Conservation (phyloP, 2,329 filamentous ascomycete genomes). For the Nemania bipapillata region DNA sequence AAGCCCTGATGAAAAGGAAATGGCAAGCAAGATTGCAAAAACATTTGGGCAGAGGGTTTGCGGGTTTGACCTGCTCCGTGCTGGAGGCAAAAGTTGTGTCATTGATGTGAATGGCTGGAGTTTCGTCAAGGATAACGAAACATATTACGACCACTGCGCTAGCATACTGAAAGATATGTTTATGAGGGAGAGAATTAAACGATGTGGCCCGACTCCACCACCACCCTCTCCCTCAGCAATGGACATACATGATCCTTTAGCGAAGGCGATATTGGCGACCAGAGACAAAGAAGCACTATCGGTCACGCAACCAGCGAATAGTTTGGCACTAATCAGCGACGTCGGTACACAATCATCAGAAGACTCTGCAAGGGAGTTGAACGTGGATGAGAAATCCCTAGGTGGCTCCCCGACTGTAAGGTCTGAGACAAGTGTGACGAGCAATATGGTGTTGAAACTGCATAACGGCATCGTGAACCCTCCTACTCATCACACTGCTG, state of each 20-base stretch:
- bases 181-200: conserved; percentile 77
- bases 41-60: conserved; percentile 96
- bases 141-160: conserved; percentile 94
- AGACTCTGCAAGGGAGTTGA: conserved; percentile 37
- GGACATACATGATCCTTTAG: conserved; percentile 54
- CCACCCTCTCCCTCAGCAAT: conserved; percentile 61
- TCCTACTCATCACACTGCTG: conserved; percentile 44
- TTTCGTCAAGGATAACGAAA: conserved; percentile 99
- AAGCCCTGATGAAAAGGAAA: conserved; percentile 80
- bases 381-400: conserved; percentile 41
- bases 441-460: conserved; percentile 48
- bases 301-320: conserved; percentile 35
- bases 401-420: conserved; percentile 39
- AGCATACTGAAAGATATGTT: conserved; percentile 90
- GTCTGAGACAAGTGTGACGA: conserved; percentile 43
- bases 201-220: conserved; percentile 68
- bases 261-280: conserved; percentile 45
- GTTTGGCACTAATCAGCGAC: conserved; percentile 38
- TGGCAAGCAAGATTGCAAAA: conserved; percentile 88
- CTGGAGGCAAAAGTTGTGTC: conserved; percentile 90
- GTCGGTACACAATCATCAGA: conserved; percentile 35
- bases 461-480: conserved; percentile 55
- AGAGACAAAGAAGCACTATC: conserved; percentile 56
- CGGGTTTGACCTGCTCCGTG: conserved; percentile 91
- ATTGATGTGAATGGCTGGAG: conserved; percentile 99